phyloP scores from a whole-genome alignment of 352 stramenopile species.

The Pythium guiyangense region DNA sequence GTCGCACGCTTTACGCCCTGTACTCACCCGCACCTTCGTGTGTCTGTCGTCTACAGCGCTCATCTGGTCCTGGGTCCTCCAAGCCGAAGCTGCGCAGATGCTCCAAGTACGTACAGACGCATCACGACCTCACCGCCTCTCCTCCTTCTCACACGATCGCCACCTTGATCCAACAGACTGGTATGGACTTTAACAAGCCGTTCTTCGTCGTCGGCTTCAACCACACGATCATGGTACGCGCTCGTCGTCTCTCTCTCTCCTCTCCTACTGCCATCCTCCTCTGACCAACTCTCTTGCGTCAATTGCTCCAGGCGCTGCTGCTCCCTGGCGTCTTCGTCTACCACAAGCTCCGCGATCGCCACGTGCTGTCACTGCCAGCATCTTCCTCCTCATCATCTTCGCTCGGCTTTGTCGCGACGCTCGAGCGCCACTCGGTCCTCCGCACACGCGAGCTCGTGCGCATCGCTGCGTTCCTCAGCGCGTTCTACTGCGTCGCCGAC shows the following conservation, averaged over 20 bases:
- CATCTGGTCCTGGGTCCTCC: conserved; percentile 2
- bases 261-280: no score
- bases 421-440: conserved; percentile 32
- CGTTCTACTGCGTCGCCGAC: conserved; percentile 45
- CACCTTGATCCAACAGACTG: not conserved
- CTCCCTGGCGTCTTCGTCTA: conserved; percentile 33
- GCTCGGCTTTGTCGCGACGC: conserved; percentile 13
- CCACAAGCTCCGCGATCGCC: conserved; percentile 20
- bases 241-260: no score
- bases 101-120: not conserved
- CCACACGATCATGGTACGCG: conserved; percentile 3
- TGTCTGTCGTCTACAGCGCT: not conserved
- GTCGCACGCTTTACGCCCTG: no score
- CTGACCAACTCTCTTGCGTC: no score
- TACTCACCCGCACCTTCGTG: not conserved
- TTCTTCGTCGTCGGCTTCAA: conserved; percentile 4
- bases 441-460: conserved; percentile 22
- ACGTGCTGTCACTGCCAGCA: no score
- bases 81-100: conserved; percentile 1
- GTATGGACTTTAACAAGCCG: conserved; percentile 1
- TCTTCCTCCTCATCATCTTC: not conserved
- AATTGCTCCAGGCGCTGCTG: conserved; percentile 25
- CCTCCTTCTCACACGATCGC: not conserved
- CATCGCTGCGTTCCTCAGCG: conserved; percentile 33
- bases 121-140: not conserved